Evolutionary conservation across 352 stramenopile genomes (phyloP).

Genomic region (Globisporangium emineosum): DNA sequence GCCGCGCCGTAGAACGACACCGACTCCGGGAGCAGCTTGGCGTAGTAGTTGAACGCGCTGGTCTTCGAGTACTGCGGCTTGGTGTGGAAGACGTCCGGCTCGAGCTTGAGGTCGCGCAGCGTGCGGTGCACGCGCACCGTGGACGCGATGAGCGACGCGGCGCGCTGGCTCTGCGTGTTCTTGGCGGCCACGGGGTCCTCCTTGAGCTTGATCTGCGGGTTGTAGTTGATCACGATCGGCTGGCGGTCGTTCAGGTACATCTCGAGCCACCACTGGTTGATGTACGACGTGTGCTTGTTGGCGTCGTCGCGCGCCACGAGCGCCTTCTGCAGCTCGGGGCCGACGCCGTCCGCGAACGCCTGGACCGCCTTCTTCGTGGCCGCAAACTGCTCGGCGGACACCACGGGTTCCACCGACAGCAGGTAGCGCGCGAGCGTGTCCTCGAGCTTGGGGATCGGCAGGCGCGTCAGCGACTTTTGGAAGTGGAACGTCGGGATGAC

Average conservation of each 20-base stretch:
- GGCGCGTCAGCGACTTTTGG: slow-evolving; percentile 77
- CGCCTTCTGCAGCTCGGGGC: slow-evolving; percentile 65
- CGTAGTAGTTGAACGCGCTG: slow-evolving; percentile 76
- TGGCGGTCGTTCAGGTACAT: slow-evolving; percentile 90
- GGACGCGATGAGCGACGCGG: slow-evolving; percentile 84
- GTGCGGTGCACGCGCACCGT: slow-evolving; percentile 81
- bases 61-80: slow-evolving; percentile 82
- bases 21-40: slow-evolving; percentile 75
- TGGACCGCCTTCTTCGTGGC: slow-evolving; percentile 53
- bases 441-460: slow-evolving; percentile 88
- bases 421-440: slow-evolving; percentile 81
- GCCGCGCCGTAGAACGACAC: slow-evolving; percentile 88
- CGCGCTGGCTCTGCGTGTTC: slow-evolving; percentile 81
- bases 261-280: slow-evolving; percentile 92
- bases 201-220: slow-evolving; percentile 89
- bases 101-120: slow-evolving; percentile 71
- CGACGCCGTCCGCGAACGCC: slow-evolving; percentile 55
- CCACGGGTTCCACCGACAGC: slow-evolving; percentile 70
- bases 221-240: slow-evolving; percentile 89
- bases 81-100: slow-evolving; percentile 89
- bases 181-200: slow-evolving; percentile 77
- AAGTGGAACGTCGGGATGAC: slow-evolving; percentile 88
- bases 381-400: slow-evolving; percentile 45
- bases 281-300: slow-evolving; percentile 89
- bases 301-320: slow-evolving; percentile 74